Percentiles rank a stretch among this genome's conserved stretches.
These are phyloP conservation scores for Termitomyces sp. DNA, from an alignment of 768 basidiomycete genomes.

Conservation along the genomic window DNA sequence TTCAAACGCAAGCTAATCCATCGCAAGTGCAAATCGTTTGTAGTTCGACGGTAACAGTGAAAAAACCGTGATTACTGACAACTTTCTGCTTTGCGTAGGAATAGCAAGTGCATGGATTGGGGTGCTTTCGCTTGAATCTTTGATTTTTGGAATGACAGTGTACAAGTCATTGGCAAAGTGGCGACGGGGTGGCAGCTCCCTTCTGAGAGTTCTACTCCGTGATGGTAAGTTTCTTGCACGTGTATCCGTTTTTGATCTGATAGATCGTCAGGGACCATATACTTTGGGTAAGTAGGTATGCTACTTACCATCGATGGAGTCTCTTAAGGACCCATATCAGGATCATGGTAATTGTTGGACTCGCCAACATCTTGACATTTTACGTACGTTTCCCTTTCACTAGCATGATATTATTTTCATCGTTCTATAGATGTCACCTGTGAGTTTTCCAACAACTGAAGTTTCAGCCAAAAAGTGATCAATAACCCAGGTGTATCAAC, in stretches of 20 bases:
- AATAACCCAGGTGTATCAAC: conserved; percentile 14
- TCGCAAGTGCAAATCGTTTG: not conserved
- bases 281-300: not conserved
- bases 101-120: no score
- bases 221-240: not conserved
- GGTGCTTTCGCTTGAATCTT: not conserved
- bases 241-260: not conserved
- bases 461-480: not conserved
- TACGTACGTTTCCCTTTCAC: not conserved
- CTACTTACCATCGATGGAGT: not conserved
- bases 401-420: not conserved
- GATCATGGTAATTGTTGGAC: not conserved
- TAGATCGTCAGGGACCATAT: not conserved
- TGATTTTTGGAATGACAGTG: not conserved
- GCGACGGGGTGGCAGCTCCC: not conserved
- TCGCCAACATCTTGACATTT: not conserved
- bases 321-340: not conserved
- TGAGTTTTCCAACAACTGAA: not conserved
- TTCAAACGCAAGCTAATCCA: not conserved
- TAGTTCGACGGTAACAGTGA: not conserved
- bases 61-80: not conserved
- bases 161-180: not conserved
- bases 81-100: not conserved
- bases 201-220: not conserved
- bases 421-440: conserved; percentile 11